Conservation (phyloP, 805 yeast genomes). For the Candida yuanshanica region DNA sequence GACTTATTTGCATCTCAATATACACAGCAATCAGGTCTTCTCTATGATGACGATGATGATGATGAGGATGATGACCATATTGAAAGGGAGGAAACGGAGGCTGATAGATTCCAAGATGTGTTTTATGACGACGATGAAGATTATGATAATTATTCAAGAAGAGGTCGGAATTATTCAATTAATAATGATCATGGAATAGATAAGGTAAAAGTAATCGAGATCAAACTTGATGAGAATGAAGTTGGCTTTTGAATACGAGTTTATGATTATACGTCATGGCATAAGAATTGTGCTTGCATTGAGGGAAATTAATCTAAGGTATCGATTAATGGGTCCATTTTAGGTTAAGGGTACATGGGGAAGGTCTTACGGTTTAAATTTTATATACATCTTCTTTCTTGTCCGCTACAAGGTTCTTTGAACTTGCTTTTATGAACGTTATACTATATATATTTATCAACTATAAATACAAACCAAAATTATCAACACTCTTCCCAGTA, state of each 20-base stretch:
- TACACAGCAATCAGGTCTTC: conserved; percentile 46
- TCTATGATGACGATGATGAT: conserved; percentile 29
- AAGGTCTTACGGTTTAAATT: too few relatives aligned
- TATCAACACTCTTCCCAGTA: conserved; percentile 19
- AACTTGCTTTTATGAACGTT: neutral
- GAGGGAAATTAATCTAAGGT: too few relatives aligned
- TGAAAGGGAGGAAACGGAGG: conserved; percentile 1
- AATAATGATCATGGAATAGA: conserved; percentile 15
- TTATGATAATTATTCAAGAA: neutral
- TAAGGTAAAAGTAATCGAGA: conserved; percentile 20
- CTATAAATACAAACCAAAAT: conserved; percentile 20
- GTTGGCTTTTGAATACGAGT: neutral
- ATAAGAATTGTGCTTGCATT: too few relatives aligned
- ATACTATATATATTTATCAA: too few relatives aligned
- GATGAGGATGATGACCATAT: conserved; percentile 2
- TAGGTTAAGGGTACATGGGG: too few relatives aligned
- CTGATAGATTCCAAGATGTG: conserved; percentile 2
- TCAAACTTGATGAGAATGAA: conserved; percentile 18
- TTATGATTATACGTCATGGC: too few relatives aligned
- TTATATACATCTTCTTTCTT: neutral
- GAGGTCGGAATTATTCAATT: conserved; percentile 9
- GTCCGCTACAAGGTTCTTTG: neutral
- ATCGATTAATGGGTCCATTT: too few relatives aligned
- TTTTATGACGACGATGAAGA: conserved; percentile 1
- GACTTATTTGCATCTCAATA: conserved; percentile 69